Evolutionary conservation across 805 yeast species (phyloP).

Genomic region (Huiozyma sinensis): DNA sequence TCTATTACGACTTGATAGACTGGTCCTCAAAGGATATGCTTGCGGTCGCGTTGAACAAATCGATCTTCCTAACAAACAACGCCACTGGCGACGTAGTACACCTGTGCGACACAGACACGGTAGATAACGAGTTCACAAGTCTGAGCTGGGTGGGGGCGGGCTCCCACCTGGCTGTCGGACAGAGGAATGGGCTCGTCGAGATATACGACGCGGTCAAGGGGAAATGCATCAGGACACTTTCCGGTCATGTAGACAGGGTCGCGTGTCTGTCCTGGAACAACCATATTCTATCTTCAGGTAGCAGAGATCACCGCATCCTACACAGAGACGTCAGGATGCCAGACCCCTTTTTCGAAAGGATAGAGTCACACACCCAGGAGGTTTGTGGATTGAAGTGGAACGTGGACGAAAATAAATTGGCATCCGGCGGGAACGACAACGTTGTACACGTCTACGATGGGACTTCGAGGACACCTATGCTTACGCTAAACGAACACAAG

Average conservation of each 20-base stretch:
- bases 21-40: slow-evolving; percentile 88
- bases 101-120: slow-evolving; percentile 48
- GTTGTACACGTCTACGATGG: slow-evolving; percentile 82
- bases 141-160: slow-evolving; percentile 92
- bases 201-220: slow-evolving; percentile 86
- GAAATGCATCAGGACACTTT: slow-evolving; percentile 80
- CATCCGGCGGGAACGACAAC: slow-evolving; percentile 94
- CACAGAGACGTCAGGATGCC: slow-evolving; percentile 89
- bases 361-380: slow-evolving; percentile 79
- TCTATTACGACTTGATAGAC: slow-evolving; percentile 81
- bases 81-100: slow-evolving; percentile 71
- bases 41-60: slow-evolving; percentile 82
- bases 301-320: slow-evolving; percentile 71
- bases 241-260: slow-evolving; percentile 80
- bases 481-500: slow-evolving; percentile 67
- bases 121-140: slow-evolving; percentile 65
- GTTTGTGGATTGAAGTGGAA: slow-evolving; percentile 97
- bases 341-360: slow-evolving; percentile 62
- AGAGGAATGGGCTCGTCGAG: slow-evolving; percentile 76
- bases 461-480: slow-evolving; percentile 48
- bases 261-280: slow-evolving; percentile 91
- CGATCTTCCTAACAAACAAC: slow-evolving; percentile 88
- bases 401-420: slow-evolving; percentile 78
- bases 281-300: slow-evolving; percentile 78
- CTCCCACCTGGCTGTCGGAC: slow-evolving; percentile 88